Evolutionary conservation across 805 yeast species (phyloP).

Genomic region (Saccharomycopsis sp.): DNA sequence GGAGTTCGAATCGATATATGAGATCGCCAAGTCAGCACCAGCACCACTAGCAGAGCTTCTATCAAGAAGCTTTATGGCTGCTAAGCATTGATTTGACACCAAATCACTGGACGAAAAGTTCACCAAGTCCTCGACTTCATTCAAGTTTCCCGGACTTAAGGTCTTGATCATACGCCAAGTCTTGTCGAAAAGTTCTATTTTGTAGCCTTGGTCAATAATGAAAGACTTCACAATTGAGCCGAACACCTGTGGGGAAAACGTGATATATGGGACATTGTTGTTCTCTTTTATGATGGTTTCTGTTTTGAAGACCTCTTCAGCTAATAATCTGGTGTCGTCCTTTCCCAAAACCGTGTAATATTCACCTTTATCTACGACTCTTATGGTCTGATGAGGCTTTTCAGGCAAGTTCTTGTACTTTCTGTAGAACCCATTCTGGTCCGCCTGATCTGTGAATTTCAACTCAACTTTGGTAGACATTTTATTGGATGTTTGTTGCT

Average conservation of each 20-base stretch:
- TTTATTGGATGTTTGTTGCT: not conserved
- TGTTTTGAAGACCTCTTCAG: constrained; percentile 80
- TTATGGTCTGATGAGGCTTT: constrained; percentile 44
- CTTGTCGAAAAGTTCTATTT: constrained; percentile 73
- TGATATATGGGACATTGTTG: constrained; percentile 53
- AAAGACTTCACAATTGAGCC: constrained; percentile 57
- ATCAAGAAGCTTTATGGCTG: constrained; percentile 36
- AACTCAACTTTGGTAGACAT: constrained; percentile 43
- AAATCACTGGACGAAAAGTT: constrained; percentile 35
- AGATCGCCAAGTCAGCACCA: constrained; percentile 59
- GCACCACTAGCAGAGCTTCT: constrained; percentile 34
- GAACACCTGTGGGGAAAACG: constrained; percentile 72
- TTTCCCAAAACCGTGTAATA: constrained; percentile 68
- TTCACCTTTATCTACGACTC: constrained; percentile 78
- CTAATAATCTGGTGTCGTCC: constrained; percentile 74
- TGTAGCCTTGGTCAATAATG: constrained; percentile 63
- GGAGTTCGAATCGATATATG: constrained; percentile 69
- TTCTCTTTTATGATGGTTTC: constrained; percentile 67
- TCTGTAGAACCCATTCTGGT: constrained; percentile 42
- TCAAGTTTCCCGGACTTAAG: constrained; percentile 91
- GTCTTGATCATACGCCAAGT: constrained; percentile 49
- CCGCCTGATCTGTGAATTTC: constrained; percentile 48
- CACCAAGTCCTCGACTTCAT: constrained; percentile 67
- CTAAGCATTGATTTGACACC: constrained; percentile 10
- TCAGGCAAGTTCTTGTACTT: constrained; percentile 41